Evolutionary conservation across 306 rosid genomes (phyloP).

Genomic region (Clitoria ternatea): DNA sequence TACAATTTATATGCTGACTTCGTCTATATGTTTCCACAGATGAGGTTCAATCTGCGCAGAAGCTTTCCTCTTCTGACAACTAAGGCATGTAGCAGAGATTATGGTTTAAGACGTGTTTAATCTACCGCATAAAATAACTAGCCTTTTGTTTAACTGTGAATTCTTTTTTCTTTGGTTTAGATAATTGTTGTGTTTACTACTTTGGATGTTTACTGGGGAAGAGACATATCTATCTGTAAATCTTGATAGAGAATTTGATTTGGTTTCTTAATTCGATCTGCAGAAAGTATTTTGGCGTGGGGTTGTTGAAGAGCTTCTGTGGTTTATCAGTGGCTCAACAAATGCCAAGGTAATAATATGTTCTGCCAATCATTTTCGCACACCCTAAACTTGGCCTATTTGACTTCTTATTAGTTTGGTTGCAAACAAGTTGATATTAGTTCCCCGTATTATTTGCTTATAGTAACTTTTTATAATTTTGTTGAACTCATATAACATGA

Average conservation of each 20-base stretch:
- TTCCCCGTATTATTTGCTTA: neutral
- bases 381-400: neutral
- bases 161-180: constrained; percentile 7
- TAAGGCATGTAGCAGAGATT: constrained; percentile 55
- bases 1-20: constrained; percentile 27
- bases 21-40: constrained; percentile 43
- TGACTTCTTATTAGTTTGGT: neutral
- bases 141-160: neutral
- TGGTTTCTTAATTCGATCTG: constrained; percentile 34
- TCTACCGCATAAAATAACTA: neutral
- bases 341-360: constrained; percentile 73
- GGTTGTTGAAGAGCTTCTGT: constrained; percentile 94
- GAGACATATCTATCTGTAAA: constrained; percentile 17
- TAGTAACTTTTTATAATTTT: neutral
- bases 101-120: constrained; percentile 3
- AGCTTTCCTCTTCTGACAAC: constrained; percentile 91
- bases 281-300: constrained; percentile 99
- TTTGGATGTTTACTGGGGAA: constrained; percentile 9
- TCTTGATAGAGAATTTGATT: constrained; percentile 33
- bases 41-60: constrained; percentile 84
- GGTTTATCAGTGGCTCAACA: constrained; percentile 98
- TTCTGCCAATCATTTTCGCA: neutral
- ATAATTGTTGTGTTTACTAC: neutral
- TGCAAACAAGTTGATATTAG: neutral
- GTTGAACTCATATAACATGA: neutral